Base-by-base conservation (phyloP, 1,139 yeast species). In the Candida anutae region DNA sequence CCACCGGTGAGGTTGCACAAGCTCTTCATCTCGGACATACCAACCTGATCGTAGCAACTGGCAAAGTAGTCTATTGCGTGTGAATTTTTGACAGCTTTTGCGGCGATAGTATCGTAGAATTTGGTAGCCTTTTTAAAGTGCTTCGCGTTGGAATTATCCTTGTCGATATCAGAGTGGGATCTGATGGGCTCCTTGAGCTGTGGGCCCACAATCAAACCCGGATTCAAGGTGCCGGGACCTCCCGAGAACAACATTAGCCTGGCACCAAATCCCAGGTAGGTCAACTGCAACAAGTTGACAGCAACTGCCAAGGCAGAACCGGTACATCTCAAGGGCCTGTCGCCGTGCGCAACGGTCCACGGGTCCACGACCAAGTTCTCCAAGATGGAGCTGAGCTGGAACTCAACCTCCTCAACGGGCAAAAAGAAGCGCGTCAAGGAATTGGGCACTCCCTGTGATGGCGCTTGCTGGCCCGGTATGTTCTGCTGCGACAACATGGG, bases 11-110 rank as follows among this genome's bases (percentile, higher is more conserved):
- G 68, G 59, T 85, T 84, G 35, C 94, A 73, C 45, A 93, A 64
- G 35, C 82, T 71, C 58, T 85, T 84, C 97, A 90, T 90, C 63
- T 90, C 99, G 44, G 82, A 79, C 73, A 90, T 79, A 53, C 99
- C 99, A 40, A 88, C 83, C 66, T 90, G 98, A 60, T 90, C 99
- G 53, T 87, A 88, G 60, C 96, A 87, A 35, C 98, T 98, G 22
- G 95, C 97, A 60, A 87, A 88, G 29, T 90, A 76, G 57, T 90
- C 98, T 30, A 90, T 77, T 15, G 93, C 75, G 49, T 87, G 96
- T 15, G 93, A 84, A 50, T 84, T 82, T 30, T 74, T 71, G 31
- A 69, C 71, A 10, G 79, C 79, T 42, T 82, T 81, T 31, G 77
- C 73, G 22, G 95, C 84, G 28, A 90, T 55, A 16, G 69, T 65